Conservation (phyloP, 768 basidiomycete species). For the Dacryopinax spathularia region DNA sequence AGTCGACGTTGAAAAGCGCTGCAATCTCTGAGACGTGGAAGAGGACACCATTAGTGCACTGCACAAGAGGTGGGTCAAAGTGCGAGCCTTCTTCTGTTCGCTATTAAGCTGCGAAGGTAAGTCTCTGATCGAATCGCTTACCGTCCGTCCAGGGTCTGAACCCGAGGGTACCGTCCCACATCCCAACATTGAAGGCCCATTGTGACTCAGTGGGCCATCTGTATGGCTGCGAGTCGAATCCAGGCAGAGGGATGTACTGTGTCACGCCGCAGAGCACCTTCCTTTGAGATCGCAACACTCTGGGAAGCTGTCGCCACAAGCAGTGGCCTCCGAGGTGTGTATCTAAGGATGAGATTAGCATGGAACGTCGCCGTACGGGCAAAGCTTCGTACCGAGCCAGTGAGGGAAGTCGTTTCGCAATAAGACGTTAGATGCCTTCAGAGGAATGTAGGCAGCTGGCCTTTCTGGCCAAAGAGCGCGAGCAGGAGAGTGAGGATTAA, state of each 20-base stretch:
- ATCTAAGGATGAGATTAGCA: no score
- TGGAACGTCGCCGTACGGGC: no score
- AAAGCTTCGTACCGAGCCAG: no score
- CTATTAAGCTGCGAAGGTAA: neutral
- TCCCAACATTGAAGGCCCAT: neutral
- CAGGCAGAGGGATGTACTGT: neutral
- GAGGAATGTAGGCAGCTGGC: no score
- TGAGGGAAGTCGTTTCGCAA: no score
- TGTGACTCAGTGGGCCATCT: neutral
- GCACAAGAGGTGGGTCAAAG: neutral
- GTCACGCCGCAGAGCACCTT: neutral
- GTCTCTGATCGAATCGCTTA: neutral
- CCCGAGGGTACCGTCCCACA: neutral
- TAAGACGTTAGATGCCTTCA: no score
- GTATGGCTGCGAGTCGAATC: neutral
- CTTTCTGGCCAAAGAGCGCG: no score
- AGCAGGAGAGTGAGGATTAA: no score
- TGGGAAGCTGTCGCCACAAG: neutral
- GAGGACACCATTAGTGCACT: neutral
- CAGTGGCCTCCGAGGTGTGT: neutral
- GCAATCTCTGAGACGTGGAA: neutral
- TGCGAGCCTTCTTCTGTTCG: neutral
- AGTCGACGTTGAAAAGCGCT: neutral
- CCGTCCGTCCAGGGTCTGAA: neutral
- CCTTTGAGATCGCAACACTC: neutral